Evolutionary conservation across 2,329 filamentous ascomycete species (phyloP), one percentile per base, ranked within the genome.

Genomic region (Scorias spongiosa): DNA sequence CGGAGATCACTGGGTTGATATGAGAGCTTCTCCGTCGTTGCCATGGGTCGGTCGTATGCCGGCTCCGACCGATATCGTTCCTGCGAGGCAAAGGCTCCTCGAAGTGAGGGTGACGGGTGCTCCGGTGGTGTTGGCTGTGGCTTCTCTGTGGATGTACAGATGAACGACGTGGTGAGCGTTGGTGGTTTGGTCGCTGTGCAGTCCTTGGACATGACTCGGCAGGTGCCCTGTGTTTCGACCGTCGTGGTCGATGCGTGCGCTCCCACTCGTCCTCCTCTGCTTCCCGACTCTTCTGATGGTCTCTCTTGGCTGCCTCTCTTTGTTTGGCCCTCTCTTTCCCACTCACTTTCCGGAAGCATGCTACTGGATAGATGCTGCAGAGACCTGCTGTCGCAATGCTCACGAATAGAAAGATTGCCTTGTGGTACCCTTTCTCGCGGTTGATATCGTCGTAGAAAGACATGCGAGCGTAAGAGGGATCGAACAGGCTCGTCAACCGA

Each of bases 311-410:
- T 18, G 53, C 47, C 26, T 51, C 48, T 37, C 52, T 52, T 40
- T 52, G 26, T 42, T 57, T 57, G 11, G 46, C 43, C 41, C 50
- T 54, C 48, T 57, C 53, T 40, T 57, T 58, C 47, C 47, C 50
- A 49, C 56, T 59, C 56, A 56, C 56, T 42, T 56, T 56, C 52
- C 60, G 55, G 55, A 61, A 62, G 45, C 59, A 61, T 43, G 52
- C 53, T 39, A 57, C 37, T 11, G 59, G 59, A 44, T 59, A 58
- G 39, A 59, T 39, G 48, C 57, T 61, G 56, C 60, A 63, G 51
- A 58, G 39, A 49, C 53, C 57, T 17, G 58, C 59, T 20, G 54
- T 46, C n/a, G 46, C 48, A 3, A 61, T 41, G 2, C 57, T 50
- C 12, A 50, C 52, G 29, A 49, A 41, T 30, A 60, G 48, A 45